A percentile compares a stretch with the other conserved stretches of the same genome.
These are phyloP conservation scores for Trichoderma koningii DNA, from an alignment of 2,329 filamentous ascomycete genomes.

Conservation along the genomic window DNA sequence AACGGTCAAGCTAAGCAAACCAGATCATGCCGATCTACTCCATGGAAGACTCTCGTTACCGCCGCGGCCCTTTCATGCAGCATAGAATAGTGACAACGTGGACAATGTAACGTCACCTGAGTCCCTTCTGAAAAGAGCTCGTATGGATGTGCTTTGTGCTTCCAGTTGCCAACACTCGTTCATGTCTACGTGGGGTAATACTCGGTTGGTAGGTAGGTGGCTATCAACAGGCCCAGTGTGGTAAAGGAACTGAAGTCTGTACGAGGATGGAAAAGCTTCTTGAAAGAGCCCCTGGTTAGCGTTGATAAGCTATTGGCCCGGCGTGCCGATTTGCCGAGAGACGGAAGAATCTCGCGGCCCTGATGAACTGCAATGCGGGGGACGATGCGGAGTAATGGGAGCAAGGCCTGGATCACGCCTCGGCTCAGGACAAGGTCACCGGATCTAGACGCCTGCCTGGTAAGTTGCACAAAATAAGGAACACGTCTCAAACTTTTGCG, in stretches of 20 bases:
- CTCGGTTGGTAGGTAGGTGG: background rate
- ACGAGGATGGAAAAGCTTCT: conserved; percentile 11
- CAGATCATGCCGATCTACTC: background rate
- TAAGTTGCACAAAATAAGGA: background rate
- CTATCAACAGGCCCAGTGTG: background rate
- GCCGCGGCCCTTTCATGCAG: background rate
- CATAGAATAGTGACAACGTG: background rate
- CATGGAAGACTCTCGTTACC: background rate
- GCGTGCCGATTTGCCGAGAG: conserved; percentile 19
- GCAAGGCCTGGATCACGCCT: background rate
- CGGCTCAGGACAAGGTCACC: conserved; percentile 2
- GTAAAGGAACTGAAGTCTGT: background rate
- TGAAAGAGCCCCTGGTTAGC: conserved; percentile 10
- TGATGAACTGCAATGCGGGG: background rate
- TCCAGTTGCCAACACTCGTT: background rate
- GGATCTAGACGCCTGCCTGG: background rate
- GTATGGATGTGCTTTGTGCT: conserved; percentile 3
- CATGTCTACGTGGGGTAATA: conserved; percentile 7
- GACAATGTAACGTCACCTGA: conserved; percentile 23
- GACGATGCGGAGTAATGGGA: conserved; percentile 17
- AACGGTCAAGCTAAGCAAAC: background rate
- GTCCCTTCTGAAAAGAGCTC: background rate
- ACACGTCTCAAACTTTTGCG: background rate
- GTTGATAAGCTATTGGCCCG: conserved; percentile 14
- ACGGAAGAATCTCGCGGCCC: conserved; percentile 3